Evolutionary conservation across 1,284 basidiomycete species (phyloP), one percentile per base, ranked within the genome.

Genomic region (Cystobasidiaceae sp.): DNA sequence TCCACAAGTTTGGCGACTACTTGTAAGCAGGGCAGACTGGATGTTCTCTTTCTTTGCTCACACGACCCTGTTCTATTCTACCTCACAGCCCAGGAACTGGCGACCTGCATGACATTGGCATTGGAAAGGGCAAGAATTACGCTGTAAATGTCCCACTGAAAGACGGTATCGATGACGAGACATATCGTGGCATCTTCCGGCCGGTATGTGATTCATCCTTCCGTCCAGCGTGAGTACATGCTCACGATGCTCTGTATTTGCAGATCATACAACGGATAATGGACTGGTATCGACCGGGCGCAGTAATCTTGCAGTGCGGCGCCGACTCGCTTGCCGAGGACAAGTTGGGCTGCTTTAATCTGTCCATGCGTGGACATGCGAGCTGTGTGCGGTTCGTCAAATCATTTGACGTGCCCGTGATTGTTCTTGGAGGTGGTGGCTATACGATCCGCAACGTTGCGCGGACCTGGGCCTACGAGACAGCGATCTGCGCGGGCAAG

Each of bases 391-490:
- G 87, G 64, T 96, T 90, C 76, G 81, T 98, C 56, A 85, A 90
- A 66, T 82, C 85, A 59, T 87, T 90, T 75, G 86, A 89, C 71
- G 81, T 97, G 15, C 96, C 94, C 0, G 82, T 96, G 48, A 89
- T 98, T 72, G 82, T 96, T 49, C 82, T 98, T 3, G 96, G 94
- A 37, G 94, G 94, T 1, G 96, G 94, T 9, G 94, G 94, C 1
- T 98, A 98, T 77, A 98, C 94, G 0, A 86, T 92, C 34, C 73
- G 77, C 77, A 99, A 99, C 75, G 93, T 97, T 6, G 90, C 91
- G 0, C 82, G 92, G 39, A 87, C 89, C 11, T 99, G 94, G 94
- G 88, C 93, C 21, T 97, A 90, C 78, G 96, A 99, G 77, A 98
- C 96, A 0, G 93, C 92, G 0, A 88, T 94, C 73, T 89, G 93